Evolutionary conservation across 768 basidiomycete species (phyloP).

Genomic region (Lactarius hatsudake): DNA sequence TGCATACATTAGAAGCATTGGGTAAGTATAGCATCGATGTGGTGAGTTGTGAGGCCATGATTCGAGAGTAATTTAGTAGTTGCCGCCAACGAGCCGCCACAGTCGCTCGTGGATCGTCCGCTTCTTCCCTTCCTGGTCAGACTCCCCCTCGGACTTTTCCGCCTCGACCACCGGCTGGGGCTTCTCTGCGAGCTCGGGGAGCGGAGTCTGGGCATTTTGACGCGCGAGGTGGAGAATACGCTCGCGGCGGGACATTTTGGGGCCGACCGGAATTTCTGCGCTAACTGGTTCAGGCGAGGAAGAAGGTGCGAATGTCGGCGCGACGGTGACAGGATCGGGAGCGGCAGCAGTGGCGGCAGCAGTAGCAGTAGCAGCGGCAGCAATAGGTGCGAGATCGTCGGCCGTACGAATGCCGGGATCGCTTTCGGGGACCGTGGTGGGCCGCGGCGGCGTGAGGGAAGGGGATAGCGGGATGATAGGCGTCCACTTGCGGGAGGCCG

Average conservation of each 20-base stretch:
- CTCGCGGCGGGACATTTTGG: constrained; percentile 23
- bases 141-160: constrained; percentile 1
- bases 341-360: neutral
- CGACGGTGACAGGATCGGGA: neutral
- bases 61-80: constrained; percentile 1
- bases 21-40: neutral
- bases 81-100: constrained; percentile 23
- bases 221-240: constrained; percentile 23
- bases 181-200: constrained; percentile 7
- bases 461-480: constrained; percentile 1
- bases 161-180: neutral
- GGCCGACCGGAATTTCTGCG: neutral
- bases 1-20: neutral
- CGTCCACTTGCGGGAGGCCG: constrained; percentile 4
- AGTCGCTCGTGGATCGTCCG: constrained; percentile 25
- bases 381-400: neutral
- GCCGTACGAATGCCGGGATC: neutral
- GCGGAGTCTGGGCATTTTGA: constrained; percentile 24
- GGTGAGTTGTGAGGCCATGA: neutral
- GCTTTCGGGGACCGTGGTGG: neutral
- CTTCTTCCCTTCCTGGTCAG: constrained; percentile 16
- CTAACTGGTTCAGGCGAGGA: neutral
- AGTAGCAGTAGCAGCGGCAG: accelerated
- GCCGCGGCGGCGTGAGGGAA: neutral
- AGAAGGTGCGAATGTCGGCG: neutral